These are phyloP conservation scores for Martensiomyces pterosporus DNA, from an alignment of 192 early-diverging fungal genomes.

Conservation along the genomic window DNA sequence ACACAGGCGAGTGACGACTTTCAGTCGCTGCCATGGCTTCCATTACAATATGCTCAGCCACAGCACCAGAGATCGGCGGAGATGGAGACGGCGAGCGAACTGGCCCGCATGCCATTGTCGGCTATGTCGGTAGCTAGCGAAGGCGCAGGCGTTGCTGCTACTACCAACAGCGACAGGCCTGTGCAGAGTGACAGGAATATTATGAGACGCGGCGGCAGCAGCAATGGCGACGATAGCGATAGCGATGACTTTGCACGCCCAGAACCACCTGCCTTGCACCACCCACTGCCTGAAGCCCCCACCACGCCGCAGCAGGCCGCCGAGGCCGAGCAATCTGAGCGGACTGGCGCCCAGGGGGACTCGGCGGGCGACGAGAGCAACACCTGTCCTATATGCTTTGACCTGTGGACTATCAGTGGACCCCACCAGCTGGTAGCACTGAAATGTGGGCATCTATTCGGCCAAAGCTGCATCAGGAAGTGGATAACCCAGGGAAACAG, in stretches of 20 bases:
- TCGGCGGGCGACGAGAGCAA: slow-evolving; percentile 17
- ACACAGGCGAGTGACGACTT: no score
- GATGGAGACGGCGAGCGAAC: no score
- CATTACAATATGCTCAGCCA: no score
- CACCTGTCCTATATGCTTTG: slow-evolving; percentile 34
- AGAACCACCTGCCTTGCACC: neutral
- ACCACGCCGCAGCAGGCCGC: neutral
- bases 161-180: no score
- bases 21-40: no score
- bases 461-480: slow-evolving; percentile 24
- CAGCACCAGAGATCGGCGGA: no score
- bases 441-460: slow-evolving; percentile 44
- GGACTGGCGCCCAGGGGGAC: neutral
- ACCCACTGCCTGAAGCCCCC: slow-evolving; percentile 1
- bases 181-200: no score
- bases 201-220: neutral
- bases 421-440: slow-evolving; percentile 23
- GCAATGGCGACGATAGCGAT: slow-evolving; percentile 7
- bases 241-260: slow-evolving; percentile 22
- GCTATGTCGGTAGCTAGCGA: no score
- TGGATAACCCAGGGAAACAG: slow-evolving; percentile 17
- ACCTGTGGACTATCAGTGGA: slow-evolving; percentile 32
- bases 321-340: neutral
- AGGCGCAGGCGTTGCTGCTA: no score
- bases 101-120: no score